Evolutionary conservation across 257 asterid species (phyloP).

Genomic region (Solanum gracilifrons): DNA sequence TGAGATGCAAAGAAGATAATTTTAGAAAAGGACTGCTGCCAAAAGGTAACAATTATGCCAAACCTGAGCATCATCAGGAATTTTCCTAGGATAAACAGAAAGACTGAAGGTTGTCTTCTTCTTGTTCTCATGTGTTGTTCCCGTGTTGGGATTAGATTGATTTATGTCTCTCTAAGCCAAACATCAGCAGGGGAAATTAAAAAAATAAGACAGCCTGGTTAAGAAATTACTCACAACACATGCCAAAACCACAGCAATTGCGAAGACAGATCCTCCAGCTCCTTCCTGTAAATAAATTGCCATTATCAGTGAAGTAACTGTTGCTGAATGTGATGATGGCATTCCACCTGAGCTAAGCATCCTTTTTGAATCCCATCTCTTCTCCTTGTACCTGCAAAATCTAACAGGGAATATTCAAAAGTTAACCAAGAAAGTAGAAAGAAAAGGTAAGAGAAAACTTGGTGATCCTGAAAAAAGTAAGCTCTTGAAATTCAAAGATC

Average conservation of each 20-base stretch:
- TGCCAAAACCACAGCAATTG: conserved; percentile 87
- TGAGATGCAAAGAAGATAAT: neutral
- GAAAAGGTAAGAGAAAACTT: neutral
- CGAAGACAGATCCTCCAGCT: conserved; percentile 59
- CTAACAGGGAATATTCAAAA: conserved; percentile 34
- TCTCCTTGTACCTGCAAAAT: conserved; percentile 83
- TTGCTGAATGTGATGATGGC: conserved; percentile 98
- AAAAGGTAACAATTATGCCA: neutral
- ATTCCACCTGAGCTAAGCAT: conserved; percentile 97
- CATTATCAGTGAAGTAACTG: conserved; percentile 74
- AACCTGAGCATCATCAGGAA: neutral
- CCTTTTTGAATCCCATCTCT: conserved; percentile 82
- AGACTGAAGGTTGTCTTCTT: neutral
- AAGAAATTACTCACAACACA: conserved; percentile 93
- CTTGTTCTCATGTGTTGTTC: neutral
- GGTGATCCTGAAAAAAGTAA: neutral
- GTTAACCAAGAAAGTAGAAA: conserved; percentile 25
- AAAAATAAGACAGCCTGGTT: conserved; percentile 45
- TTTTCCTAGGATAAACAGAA: neutral
- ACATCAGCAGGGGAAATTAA: conserved; percentile 22
- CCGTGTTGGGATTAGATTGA: neutral
- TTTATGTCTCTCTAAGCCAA: neutral
- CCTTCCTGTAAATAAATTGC: conserved; percentile 84
- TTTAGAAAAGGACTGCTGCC: neutral
- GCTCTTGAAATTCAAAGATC: neutral